phyloP scores from a whole-genome alignment of 2,329 filamentous ascomycete genomes.

The Zasmidium citrigriseum region DNA sequence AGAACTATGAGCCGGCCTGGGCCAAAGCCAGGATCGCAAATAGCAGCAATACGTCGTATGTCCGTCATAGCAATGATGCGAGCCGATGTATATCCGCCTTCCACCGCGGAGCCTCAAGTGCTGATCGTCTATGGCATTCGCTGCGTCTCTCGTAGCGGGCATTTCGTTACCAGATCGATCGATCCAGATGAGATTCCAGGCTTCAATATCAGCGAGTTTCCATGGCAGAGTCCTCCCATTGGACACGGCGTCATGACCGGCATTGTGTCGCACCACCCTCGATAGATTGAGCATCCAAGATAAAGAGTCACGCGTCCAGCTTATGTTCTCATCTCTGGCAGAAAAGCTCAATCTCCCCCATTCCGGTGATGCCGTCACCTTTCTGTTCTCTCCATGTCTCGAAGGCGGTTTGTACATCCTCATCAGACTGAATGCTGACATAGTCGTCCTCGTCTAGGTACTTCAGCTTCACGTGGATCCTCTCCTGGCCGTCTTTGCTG shows the following conservation, averaged over 20 bases:
- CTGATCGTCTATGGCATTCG: neutral
- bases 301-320: neutral
- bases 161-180: constrained; percentile 53
- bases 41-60: neutral
- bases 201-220: constrained; percentile 66
- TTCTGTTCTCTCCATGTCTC: constrained; percentile 87
- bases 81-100: neutral
- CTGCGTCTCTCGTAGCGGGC: neutral
- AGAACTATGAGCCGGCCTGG: neutral
- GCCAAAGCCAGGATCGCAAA: neutral
- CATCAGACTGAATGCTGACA: constrained; percentile 90
- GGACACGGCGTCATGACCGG: neutral
- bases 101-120: neutral
- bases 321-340: constrained; percentile 55
- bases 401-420: constrained; percentile 95
- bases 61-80: neutral
- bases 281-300: neutral
- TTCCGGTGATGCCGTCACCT: constrained; percentile 61
- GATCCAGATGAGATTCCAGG: constrained; percentile 86
- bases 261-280: neutral
- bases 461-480: constrained; percentile 72
- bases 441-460: constrained; percentile 93
- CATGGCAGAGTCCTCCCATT: neutral
- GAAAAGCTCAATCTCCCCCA: constrained; percentile 89
- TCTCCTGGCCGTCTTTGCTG: constrained; percentile 18